A percentile compares a stretch with the other conserved stretches of the same genome.
Conservation (phyloP, 148 eudicot genomes). For the Rhododendron molle region DNA sequence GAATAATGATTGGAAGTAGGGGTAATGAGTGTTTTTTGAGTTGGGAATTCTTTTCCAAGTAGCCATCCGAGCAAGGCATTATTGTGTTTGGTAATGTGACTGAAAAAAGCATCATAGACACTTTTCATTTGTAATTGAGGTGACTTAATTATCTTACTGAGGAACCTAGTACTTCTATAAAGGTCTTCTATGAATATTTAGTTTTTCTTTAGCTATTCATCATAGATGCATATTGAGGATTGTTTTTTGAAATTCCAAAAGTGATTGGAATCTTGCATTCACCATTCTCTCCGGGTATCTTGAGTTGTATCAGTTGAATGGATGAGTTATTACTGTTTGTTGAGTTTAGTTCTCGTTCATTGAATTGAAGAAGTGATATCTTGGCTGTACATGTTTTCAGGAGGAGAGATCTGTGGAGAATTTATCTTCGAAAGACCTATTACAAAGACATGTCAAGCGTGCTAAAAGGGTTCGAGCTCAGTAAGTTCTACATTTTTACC, state of each 20-base stretch:
- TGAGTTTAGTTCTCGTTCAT: not conserved
- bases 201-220: constrained; percentile 3
- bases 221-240: not conserved
- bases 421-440: constrained; percentile 31
- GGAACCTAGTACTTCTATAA: not conserved
- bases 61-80: no score
- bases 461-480: constrained; percentile 57
- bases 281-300: not conserved
- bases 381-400: constrained; percentile 23
- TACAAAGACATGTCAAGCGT: constrained; percentile 46
- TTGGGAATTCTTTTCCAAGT: no score
- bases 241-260: not conserved
- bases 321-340: not conserved
- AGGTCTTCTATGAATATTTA: not conserved
- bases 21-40: no score
- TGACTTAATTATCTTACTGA: not conserved
- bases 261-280: not conserved
- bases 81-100: not conserved
- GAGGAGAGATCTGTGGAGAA: constrained; percentile 28
- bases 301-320: not conserved
- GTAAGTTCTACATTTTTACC: constrained; percentile 19
- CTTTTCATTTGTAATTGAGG: not conserved
- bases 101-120: not conserved
- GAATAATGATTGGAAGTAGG: no score
- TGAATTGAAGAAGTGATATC: not conserved